Base-by-base conservation (phyloP, 1,284 basidiomycete species). In the Ganoderma sp. region DNA sequence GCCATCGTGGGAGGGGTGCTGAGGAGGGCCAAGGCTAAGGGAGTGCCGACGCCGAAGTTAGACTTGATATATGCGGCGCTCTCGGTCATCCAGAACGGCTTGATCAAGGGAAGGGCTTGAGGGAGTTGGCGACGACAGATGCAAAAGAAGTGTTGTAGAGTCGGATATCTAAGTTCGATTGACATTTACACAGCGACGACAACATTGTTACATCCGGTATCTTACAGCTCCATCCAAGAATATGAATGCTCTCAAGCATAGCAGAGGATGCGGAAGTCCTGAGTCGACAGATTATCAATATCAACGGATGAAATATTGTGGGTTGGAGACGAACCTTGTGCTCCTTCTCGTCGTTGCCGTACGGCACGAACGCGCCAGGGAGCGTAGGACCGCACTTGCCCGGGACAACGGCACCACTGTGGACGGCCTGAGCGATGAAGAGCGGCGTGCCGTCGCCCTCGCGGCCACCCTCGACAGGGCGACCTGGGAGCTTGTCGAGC, bases 401-500 rank as follows among this genome's bases (percentile, higher is more conserved):
- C 9, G 91, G 89, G 73, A 88, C 84, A 45, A 84, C 79, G 6
- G 82, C 83, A 32, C 79, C 82, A 25, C 87, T 80, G 78, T 89
- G 77, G 32, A 81, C 80, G 1, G 86, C 90, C 72, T 87, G 84
- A 6, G 85, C 87, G 69, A 93, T 81, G 77, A 84, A 92, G 17
- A 92, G 80, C 5, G 82, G 83, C 2, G 83, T 81, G n/a, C 89
- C 89, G 66, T 90, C 82, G 34, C 82, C 81, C 74, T 92, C 91
- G 50, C 79, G 81, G 2, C 91, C 91, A 63, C 88, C 91, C 70
- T 92, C 89, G 50, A 93, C 87, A 1, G 89, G 88, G 8, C 73
- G 78, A 42, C 79, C 80, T 52, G 84, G 80, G 28, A 90, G 82
- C 50, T 74, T 69, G 2, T 74, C 57, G 41, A 86, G 65, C 67